phyloP scores from a whole-genome alignment of 768 basidiomycete genomes.

The Hemileccinum impolitum region DNA sequence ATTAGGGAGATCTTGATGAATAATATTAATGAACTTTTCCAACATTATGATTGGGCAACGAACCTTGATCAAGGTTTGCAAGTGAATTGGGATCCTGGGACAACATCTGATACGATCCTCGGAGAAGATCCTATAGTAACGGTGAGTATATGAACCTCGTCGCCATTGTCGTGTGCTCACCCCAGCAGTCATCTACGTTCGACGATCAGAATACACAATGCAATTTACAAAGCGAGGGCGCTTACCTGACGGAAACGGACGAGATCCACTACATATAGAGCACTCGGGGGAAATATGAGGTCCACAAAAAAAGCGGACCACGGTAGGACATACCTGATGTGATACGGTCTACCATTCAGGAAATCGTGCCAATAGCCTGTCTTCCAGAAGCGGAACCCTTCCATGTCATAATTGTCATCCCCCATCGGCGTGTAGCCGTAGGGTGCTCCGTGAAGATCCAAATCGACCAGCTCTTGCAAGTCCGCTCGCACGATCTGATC shows the following conservation, averaged over 20 bases:
- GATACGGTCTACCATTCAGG: constrained; percentile 80
- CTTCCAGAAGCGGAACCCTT: constrained; percentile 99
- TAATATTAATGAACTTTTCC: background rate
- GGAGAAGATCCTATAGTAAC: constrained; percentile 67
- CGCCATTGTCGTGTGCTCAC: constrained; percentile 31
- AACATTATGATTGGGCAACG: background rate
- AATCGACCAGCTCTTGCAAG: constrained; percentile 88
- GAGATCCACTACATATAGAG: constrained; percentile 93
- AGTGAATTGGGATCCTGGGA: constrained; percentile 94
- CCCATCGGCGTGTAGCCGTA: constrained; percentile 99
- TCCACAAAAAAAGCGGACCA: background rate
- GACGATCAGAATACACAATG: background rate
- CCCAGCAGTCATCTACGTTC: constrained; percentile 51
- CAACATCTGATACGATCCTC: constrained; percentile 88
- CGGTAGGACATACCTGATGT: constrained; percentile 71
- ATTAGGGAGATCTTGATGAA: constrained; percentile 80
- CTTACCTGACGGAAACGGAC: constrained; percentile 87
- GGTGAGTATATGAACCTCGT: background rate
- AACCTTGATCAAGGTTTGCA: constrained; percentile 93
- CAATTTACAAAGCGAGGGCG: background rate
- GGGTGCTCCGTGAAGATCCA: constrained; percentile 89
- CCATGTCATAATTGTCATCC: constrained; percentile 90
- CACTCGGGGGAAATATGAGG: constrained; percentile 46
- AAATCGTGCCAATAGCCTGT: constrained; percentile 94
- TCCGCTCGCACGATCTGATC: constrained; percentile 98